Conservation (phyloP, 2,329 filamentous ascomycete species). For the Aureobasidium mangrovei region DNA sequence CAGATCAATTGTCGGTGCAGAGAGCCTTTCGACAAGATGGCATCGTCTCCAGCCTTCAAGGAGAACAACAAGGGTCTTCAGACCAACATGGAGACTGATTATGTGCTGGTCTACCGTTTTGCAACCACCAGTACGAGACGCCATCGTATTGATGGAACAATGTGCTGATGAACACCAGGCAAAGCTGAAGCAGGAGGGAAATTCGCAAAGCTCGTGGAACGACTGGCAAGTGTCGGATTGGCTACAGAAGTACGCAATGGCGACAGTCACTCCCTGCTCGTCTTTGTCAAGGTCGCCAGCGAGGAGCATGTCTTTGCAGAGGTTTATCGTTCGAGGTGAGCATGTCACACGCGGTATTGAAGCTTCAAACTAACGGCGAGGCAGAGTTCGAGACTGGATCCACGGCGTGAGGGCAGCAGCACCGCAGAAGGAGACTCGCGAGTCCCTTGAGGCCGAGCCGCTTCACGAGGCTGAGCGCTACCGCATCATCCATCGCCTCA, state of each 20-base stretch:
- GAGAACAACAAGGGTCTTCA: slow-evolving; percentile 31
- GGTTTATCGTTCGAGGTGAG: slow-evolving; percentile 67
- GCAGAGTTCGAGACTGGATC: slow-evolving; percentile 84
- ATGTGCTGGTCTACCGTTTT: slow-evolving; percentile 74
- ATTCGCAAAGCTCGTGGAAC: slow-evolving; percentile 69
- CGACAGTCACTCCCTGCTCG: slow-evolving; percentile 62
- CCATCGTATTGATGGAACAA: not conserved
- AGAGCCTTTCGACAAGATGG: slow-evolving; percentile 10
- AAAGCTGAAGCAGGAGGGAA: slow-evolving; percentile 60
- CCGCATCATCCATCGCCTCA: slow-evolving; percentile 75
- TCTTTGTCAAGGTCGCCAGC: slow-evolving; percentile 76
- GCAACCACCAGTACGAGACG: slow-evolving; percentile 50
- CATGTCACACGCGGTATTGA: not conserved
- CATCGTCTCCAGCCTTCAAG: slow-evolving; percentile 10
- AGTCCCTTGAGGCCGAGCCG: slow-evolving; percentile 62
- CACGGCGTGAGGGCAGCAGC: slow-evolving; percentile 73
- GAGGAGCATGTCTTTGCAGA: slow-evolving; percentile 66
- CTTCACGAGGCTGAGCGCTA: slow-evolving; percentile 82
- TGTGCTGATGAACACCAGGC: slow-evolving; percentile 38
- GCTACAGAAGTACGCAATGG: slow-evolving; percentile 80
- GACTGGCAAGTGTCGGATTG: slow-evolving; percentile 70
- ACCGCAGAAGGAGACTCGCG: slow-evolving; percentile 62
- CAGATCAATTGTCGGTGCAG: not conserved
- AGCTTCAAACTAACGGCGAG: slow-evolving; percentile 1
- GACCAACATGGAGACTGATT: slow-evolving; percentile 68